Evolutionary conservation across 352 stramenopile genomes (phyloP), one percentile per base, ranked within the genome.

Genomic region (Phytophthora quininea): DNA sequence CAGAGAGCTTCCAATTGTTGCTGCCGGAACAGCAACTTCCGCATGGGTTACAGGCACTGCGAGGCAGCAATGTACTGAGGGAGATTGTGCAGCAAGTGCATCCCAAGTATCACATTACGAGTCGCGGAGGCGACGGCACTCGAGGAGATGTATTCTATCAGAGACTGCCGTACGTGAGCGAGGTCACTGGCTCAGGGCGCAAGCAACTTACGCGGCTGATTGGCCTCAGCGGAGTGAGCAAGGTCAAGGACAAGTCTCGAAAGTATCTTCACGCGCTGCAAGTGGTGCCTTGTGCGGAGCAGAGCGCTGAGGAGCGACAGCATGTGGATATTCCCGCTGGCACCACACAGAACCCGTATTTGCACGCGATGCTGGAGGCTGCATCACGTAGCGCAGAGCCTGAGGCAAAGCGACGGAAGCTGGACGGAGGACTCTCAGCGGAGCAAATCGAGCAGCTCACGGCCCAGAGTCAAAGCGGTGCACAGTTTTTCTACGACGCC

Each of bases 201-300:
- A 91, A 91, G 69, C 79, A 82, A 40, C 47, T 95, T 49, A 92
- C 83, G 19, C 83, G 86, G 12, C 62, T 95, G 15, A 95, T 95
- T 62, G 79, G 76, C 4, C 74, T 95, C 24, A 87, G 79, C 33
- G 77, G 80, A 31, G 74, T 90, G 0, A 90, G 73, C 42, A 68
- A 62, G 12, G 66, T 74, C 40, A 90, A 91, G 61, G 79, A 95
- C 67, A 91, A 92, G 71, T 70, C 74, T 2, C 86, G 84, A 46
- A 95, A 95, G 69, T 95, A 91, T 60, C 72, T 95, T 10, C 86
- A 95, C 49, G 86, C 86, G 3, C 66, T 95, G 2, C 84, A 93
- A 37, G 80, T 95, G 27, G 66, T 78, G 2, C 77, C 82, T 0
- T 69, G 64, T 32, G 69, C 63, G 1, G 55, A 71, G 3, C 64